Evolutionary conservation across 768 basidiomycete species (phyloP).

Genomic region (Mycena epipterygia): DNA sequence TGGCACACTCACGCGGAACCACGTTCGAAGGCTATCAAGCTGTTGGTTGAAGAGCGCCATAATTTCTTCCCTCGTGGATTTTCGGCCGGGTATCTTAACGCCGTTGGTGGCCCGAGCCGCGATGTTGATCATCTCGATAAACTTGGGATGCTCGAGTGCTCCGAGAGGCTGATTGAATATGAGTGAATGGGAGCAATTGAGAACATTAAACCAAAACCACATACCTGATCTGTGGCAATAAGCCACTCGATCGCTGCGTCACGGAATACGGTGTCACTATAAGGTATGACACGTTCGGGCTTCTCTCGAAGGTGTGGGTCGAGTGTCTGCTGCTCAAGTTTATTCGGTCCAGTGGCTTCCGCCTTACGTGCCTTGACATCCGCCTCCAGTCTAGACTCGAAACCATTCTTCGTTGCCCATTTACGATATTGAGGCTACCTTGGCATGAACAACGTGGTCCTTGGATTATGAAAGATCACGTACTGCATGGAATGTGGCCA

Average conservation of each 20-base stretch:
- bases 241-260: slow-evolving; percentile 44
- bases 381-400: neutral
- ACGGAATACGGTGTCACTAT: slow-evolving; percentile 34
- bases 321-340: neutral
- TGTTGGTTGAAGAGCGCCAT: slow-evolving; percentile 38
- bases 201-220: neutral
- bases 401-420: neutral
- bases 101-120: slow-evolving; percentile 47
- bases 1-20: neutral
- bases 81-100: slow-evolving; percentile 43
- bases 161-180: neutral
- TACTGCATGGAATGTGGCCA: neutral
- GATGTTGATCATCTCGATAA: slow-evolving; percentile 36
- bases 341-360: neutral
- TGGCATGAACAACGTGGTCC: neutral
- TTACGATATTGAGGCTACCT: neutral
- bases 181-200: neutral
- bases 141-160: neutral
- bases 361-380: neutral
- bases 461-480: neutral
- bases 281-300: slow-evolving; percentile 28
- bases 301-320: slow-evolving; percentile 18
- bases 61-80: slow-evolving; percentile 41
- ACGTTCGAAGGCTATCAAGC: neutral
- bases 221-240: slow-evolving; percentile 40